Percentiles rank a stretch among this genome's conserved stretches.
phyloP scores from a whole-genome alignment of 768 basidiomycete genomes.

The Termitomyces sp. region DNA sequence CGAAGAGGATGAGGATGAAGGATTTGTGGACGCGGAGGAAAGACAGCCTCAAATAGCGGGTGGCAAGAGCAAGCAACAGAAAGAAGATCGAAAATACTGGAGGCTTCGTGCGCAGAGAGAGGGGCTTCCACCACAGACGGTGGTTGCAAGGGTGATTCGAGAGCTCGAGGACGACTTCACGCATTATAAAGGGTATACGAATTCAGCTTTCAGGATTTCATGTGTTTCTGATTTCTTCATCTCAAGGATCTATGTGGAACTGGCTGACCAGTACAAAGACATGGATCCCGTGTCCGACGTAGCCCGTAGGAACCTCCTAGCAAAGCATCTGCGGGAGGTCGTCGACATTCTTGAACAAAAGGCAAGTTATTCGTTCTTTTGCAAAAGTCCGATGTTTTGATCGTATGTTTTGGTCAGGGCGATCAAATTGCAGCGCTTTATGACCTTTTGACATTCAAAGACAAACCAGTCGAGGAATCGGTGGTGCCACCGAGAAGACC shows the following conservation, averaged over 20 bases:
- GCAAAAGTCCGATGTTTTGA: neutral
- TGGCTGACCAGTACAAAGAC: constrained; percentile 89
- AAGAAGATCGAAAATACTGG: constrained; percentile 25
- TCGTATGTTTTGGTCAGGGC: constrained; percentile 47
- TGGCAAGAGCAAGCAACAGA: constrained; percentile 28
- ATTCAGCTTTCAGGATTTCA: constrained; percentile 1
- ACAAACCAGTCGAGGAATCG: constrained; percentile 44
- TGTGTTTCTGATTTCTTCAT: constrained; percentile 3
- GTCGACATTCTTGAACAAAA: constrained; percentile 91
- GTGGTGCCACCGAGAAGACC: constrained; percentile 16
- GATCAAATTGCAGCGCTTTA: constrained; percentile 94
- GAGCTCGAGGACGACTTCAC: constrained; percentile 95
- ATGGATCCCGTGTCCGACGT: constrained; percentile 85
- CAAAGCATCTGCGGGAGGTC: constrained; percentile 85
- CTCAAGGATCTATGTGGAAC: constrained; percentile 81
- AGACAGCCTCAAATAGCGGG: neutral
- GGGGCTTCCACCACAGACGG: constrained; percentile 80
- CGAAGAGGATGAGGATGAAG: constrained; percentile 40
- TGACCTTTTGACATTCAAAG: constrained; percentile 74
- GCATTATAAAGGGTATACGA: constrained; percentile 85
- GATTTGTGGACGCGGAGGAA: constrained; percentile 36
- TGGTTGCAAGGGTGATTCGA: constrained; percentile 74
- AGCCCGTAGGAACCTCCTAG: constrained; percentile 78
- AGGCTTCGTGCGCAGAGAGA: constrained; percentile 26
- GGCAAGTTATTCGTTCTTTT: constrained; percentile 36